Base-by-base conservation (phyloP, 805 yeast species). In the Candida ovalis region DNA sequence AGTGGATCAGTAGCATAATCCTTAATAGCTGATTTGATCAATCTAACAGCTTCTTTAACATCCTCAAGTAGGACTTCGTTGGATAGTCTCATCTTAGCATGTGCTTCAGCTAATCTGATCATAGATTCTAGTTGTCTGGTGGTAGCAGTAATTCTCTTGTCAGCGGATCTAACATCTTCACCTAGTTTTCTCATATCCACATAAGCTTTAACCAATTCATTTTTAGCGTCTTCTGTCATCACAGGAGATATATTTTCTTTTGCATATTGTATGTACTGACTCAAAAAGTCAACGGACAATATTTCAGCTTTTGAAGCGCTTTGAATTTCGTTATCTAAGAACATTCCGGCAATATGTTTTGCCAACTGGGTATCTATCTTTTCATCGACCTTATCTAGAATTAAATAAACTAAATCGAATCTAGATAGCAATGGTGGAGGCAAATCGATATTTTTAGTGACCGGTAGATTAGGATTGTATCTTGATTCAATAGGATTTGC, bases 1-100 rank as follows among this genome's bases (percentile, higher is more conserved):
- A 84, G 74, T 22, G 99, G 99, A 70, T 94, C 99, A 2, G 97
- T 94, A 15, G 99, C 99, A 65, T 94, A 94, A 55, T 94, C 98
- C 66, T 94, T 94, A 55, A 94, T 88, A 13, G 99, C 99, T 3
- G 96, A 80, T 58, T 86, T 83, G 63, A 92, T 94, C 56, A 94
- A 74, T 56, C 99, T 78, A 2, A 91, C 97, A 0, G 98, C 96
- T 65, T 94, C 99, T 51, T 77, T 75, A 5, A 94, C 99, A 66
- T 94, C 99, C 25, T 74, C 75, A 23, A 86, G 73, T 46, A 83
- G 85, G 4, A 94, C 99, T 0, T 58, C 63, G 1, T 74, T 69
- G 1, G 92, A 78, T 27, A 94, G 74, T 58, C 96, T 81, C 96
- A 94, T 88, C 69, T 90, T 91, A 1, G 99, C 99, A 65, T 94